Conservation (phyloP, 2,329 filamentous ascomycete species). For the Colletotrichum sojae region DNA sequence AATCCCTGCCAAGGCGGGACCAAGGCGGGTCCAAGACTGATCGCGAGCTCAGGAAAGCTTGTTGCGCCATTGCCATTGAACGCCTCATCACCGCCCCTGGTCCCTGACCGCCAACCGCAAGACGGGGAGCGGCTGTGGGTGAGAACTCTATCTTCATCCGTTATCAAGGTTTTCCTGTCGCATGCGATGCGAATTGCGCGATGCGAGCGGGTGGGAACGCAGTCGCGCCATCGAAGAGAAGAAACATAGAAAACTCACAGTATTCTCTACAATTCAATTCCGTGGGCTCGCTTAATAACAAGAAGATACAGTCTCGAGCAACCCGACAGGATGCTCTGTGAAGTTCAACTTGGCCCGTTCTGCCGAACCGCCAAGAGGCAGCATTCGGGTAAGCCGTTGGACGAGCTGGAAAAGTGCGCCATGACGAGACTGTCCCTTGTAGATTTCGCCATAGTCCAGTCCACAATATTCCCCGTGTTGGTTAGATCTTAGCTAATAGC, state of each 20-base stretch:
- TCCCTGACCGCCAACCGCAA: slow-evolving; percentile 2
- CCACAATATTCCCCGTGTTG: background rate
- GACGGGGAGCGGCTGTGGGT: background rate
- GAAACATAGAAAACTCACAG: too few species aligned
- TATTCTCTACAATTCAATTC: too few species aligned
- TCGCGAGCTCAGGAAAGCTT: slow-evolving; percentile 39
- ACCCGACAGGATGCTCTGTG: background rate
- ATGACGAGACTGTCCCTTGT: slow-evolving; percentile 10
- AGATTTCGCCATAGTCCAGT: slow-evolving; percentile 16
- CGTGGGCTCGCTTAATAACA: too few species aligned
- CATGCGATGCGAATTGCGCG: slow-evolving; percentile 10
- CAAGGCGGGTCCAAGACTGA: slow-evolving; percentile 30
- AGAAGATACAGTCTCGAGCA: too few species aligned
- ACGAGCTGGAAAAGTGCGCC: background rate
- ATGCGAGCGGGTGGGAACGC: background rate
- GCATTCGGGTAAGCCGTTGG: slow-evolving; percentile 16
- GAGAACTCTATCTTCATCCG: background rate
- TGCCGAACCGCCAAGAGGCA: slow-evolving; percentile 1
- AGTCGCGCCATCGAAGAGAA: too few species aligned
- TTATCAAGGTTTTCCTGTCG: background rate
- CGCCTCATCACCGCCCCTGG: background rate
- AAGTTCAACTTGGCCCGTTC: slow-evolving; percentile 3
- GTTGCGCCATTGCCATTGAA: slow-evolving; percentile 31
- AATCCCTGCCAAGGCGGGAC: slow-evolving; percentile 26
- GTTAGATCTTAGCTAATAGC: slow-evolving; percentile 5